Conservation (phyloP, 768 basidiomycete genomes). For the Collybia sordida region DNA sequence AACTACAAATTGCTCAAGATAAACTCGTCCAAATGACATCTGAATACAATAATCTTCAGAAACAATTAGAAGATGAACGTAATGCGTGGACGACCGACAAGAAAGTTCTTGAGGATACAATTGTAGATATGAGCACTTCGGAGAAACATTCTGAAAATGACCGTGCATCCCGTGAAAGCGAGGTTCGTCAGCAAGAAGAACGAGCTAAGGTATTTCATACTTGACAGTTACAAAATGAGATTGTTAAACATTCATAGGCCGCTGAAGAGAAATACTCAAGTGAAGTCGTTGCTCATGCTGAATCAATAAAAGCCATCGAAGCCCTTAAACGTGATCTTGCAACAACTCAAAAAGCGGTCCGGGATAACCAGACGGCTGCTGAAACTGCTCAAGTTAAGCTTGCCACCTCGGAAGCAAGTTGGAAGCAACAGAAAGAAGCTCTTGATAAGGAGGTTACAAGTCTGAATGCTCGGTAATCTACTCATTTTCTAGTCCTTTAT, state of each 20-base stretch:
- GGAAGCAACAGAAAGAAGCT: conserved; percentile 75
- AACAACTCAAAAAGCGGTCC: conserved; percentile 46
- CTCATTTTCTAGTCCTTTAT: background rate
- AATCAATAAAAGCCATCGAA: conserved; percentile 74
- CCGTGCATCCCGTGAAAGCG: conserved; percentile 60
- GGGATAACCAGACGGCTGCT: conserved; percentile 59
- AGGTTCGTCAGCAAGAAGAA: conserved; percentile 66
- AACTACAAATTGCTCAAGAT: conserved; percentile 50
- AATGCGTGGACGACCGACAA: conserved; percentile 75
- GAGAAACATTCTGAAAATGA: conserved; percentile 68
- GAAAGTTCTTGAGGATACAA: conserved; percentile 78
- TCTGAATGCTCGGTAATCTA: conserved; percentile 62
- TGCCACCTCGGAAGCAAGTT: conserved; percentile 68
- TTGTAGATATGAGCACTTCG: conserved; percentile 76
- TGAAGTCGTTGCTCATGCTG: conserved; percentile 85
- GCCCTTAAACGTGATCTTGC: conserved; percentile 63
- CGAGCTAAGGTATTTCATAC: conserved; percentile 54
- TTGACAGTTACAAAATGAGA: background rate
- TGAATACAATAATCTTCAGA: conserved; percentile 60
- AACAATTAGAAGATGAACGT: conserved; percentile 67
- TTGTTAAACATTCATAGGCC: conserved; percentile 33
- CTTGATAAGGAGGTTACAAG: conserved; percentile 78
- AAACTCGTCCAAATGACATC: conserved; percentile 50
- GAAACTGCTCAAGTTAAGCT: conserved; percentile 80
- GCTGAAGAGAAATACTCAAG: conserved; percentile 81